Base-by-base conservation (phyloP, 2,329 filamentous ascomycete genomes). In the Sporothrix sp. region DNA sequence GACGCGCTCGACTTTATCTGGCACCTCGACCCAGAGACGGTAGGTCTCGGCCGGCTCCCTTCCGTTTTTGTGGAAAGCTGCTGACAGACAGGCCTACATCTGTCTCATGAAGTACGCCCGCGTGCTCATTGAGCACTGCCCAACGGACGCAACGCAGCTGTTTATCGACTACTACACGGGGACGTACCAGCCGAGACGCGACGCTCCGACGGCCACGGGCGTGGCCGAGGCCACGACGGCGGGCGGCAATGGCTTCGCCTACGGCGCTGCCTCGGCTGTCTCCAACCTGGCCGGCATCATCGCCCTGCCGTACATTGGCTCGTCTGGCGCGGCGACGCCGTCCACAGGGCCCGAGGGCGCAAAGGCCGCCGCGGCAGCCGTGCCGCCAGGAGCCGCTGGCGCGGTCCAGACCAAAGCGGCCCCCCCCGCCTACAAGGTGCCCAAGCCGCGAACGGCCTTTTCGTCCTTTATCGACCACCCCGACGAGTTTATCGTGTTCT, bases 141-240 rank as follows among this genome's bases (percentile, higher is more conserved):
- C 91, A 2, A 72, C 80, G 53, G 81, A 88, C 51, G 85, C 90
- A 0, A 96, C 91, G 0, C 81, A 85, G 54, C 65, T 98, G 0
- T 97, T 98, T 62, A 87, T 95, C 55, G 85, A 93, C 49, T 98
- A 97, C 64, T 98, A 96, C 63, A 95, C 87, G 0, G 89, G 88
- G 21, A 78, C 78, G 52, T 98, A 90, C 63, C 75, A 73, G 48
- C 87, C 88, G 0, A 86, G 81, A 60, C 77, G 84, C 50, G 81
- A 87, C 36, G 71, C 65, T 1, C 60, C 64, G 1, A 47, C 50
- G 4, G 59, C 61, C 7, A 57, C 60, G 0, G 59, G 63, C 1
- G 66, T 65, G 33, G 66, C 67, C 20, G 63, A 62, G 10, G 66
- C 65, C 4, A 65, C 65, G 0, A 63, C 68, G 2, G 61, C 64